Base-by-base conservation (phyloP, 140 eudicot genomes). In the Erigeron philadelphicus region DNA sequence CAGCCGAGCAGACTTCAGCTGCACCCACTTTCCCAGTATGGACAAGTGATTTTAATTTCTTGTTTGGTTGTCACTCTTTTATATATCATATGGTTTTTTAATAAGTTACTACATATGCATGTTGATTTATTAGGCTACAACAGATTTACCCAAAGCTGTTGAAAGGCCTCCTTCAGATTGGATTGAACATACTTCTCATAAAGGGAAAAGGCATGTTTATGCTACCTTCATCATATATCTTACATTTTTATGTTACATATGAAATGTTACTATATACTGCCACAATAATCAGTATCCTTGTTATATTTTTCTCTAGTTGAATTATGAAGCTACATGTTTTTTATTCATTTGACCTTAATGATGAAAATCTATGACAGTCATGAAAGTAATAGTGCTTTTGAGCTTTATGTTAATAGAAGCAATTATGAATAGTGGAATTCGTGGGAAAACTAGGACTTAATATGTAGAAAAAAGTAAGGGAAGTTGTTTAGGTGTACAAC, bases 131-230 rank as follows among this genome's bases (percentile, higher is more conserved):
- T 79, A 87, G 95, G 81, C 67, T 63, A 77, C 74, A 69, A 64
- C 50, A 21, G 82, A 54, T 21, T 60, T 64, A 74, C 66, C 78
- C 52, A 71, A 67, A 68, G 67, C 78, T 10, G 57, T 73, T 16
- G 87, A 76, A 68, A 83, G 79, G 72, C 53, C 79, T 71, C 75
- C 85, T 49, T 81, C 95, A 19, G 95, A 82, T 71, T 92, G 98
- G 98, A 80, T 88, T 73, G 98, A 92, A 78, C 95, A 82, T 84
- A 80, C 82, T 65, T 76, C 91, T 66, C 84, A 80, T 62, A 82
- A 76, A 75, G 97, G 95, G 50, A 90, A 85, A 79, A 90, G 81
- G 97, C 85, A 59, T 72, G 74, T 15, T 8, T 45, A 76, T 57
- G n/a, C 57, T 66, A 23, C 62, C 40, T 61, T 42, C 2, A 1